phyloP scores from a whole-genome alignment of 192 early-diverging fungal species.

The Rhizoclosmatium sp. region DNA sequence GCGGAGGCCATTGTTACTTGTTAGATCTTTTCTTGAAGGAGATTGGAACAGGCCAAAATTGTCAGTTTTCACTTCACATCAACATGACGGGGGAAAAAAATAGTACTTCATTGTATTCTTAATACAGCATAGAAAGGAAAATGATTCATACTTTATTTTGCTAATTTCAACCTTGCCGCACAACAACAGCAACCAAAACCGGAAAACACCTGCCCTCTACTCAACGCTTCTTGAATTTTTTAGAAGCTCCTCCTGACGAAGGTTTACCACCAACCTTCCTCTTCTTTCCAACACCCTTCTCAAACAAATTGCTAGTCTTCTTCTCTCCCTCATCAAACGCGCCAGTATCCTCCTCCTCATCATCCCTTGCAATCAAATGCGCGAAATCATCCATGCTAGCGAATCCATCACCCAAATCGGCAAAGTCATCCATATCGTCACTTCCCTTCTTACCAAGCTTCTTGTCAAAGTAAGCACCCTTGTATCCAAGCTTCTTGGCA shows the following conservation, averaged over 20 bases:
- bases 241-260: neutral
- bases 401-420: constrained; percentile 54
- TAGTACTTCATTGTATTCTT: too few species aligned
- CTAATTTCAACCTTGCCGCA: too few species aligned
- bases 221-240: constrained; percentile 26
- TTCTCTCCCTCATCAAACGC: constrained; percentile 1
- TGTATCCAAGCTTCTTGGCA: constrained; percentile 63
- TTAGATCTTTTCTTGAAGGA: too few species aligned
- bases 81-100: too few species aligned
- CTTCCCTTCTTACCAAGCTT: constrained; percentile 35
- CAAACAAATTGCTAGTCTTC: neutral
- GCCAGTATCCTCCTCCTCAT: constrained; percentile 49
- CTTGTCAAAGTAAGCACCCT: constrained; percentile 58
- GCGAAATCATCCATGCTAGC: constrained; percentile 69
- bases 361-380: constrained; percentile 57
- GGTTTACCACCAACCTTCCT: constrained; percentile 13
- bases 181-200: too few species aligned
- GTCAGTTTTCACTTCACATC: too few species aligned
- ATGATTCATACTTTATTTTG: too few species aligned
- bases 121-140: too few species aligned
- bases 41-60: too few species aligned
- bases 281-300: constrained; percentile 3
- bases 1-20: too few species aligned
- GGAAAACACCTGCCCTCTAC: too few species aligned
- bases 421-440: constrained; percentile 52